A percentile compares a stretch with the other conserved stretches of the same genome.
phyloP scores from a whole-genome alignment of 805 yeast species.

The Nakazawaea siamensis region DNA sequence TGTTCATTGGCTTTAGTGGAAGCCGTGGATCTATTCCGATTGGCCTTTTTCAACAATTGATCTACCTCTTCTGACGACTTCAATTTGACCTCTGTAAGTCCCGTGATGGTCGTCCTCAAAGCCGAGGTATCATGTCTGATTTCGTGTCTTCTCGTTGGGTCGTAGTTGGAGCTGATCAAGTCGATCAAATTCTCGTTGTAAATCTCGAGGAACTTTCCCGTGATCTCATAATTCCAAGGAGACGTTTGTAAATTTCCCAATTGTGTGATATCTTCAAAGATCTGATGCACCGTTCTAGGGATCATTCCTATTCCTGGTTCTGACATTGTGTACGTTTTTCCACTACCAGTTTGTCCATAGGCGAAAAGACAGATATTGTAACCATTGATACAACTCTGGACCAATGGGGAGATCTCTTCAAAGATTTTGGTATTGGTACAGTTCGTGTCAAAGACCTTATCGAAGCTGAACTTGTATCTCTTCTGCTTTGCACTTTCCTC shows the following conservation, averaged over 20 bases:
- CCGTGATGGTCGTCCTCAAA: constrained; percentile 53
- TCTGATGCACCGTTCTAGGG: constrained; percentile 63
- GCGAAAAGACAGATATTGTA: constrained; percentile 90
- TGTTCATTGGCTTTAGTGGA: constrained; percentile 73
- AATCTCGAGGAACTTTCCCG: constrained; percentile 80
- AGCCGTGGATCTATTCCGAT: constrained; percentile 64
- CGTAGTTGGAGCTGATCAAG: constrained; percentile 32
- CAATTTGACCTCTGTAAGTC: constrained; percentile 42
- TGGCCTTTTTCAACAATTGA: constrained; percentile 43
- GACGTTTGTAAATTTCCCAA: constrained; percentile 36
- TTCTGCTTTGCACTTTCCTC: constrained; percentile 9
- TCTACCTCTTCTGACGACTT: constrained; percentile 37
- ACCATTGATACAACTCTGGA: constrained; percentile 85
- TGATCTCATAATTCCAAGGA: constrained; percentile 47
- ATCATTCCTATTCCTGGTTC: constrained; percentile 67
- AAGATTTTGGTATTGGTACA: constrained; percentile 59
- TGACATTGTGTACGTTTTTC: constrained; percentile 91
- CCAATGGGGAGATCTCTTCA: constrained; percentile 76
- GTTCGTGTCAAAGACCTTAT: constrained; percentile 57
- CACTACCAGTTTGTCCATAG: constrained; percentile 96
- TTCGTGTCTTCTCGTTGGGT: constrained; percentile 39
- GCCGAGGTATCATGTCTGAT: constrained; percentile 58
- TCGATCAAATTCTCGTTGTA: constrained; percentile 81
- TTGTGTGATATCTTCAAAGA: constrained; percentile 47
- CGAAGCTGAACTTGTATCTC: constrained; percentile 53